phyloP scores from a whole-genome alignment of 768 basidiomycete genomes.

The Hericium erinaceus region DNA sequence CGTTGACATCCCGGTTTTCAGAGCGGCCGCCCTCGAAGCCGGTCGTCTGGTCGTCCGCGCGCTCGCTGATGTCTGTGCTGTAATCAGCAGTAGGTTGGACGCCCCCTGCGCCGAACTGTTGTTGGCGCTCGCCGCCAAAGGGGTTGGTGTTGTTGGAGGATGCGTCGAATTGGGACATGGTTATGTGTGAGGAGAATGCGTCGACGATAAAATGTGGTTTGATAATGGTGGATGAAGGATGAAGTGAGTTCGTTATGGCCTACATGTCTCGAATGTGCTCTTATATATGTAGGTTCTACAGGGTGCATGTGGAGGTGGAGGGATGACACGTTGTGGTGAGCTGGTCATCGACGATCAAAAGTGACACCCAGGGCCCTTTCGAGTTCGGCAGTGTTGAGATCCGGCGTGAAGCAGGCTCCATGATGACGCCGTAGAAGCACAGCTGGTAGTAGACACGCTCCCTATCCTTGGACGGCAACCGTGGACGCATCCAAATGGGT shows the following conservation, averaged over 20 bases:
- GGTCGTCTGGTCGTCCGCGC: constrained; percentile 7
- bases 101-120: constrained; percentile 34
- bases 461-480: no score
- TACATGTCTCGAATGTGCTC: neutral
- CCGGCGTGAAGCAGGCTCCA: no score
- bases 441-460: no score
- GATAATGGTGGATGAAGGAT: neutral
- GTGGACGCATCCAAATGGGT: no score
- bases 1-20: no score
- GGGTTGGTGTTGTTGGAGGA: neutral
- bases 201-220: neutral
- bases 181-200: neutral
- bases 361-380: no score
- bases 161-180: neutral
- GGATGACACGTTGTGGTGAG: no score
- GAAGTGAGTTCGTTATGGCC: neutral
- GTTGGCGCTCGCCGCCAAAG: constrained; percentile 19
- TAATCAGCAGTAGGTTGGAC: constrained; percentile 27
- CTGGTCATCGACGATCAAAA: no score
- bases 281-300: neutral
- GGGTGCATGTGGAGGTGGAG: no score
- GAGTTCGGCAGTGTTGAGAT: no score
- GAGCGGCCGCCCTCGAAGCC: no score
- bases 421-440: no score
- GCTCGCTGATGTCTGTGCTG: constrained; percentile 29